These are phyloP conservation scores for Penicillium angulare DNA, from an alignment of 495 filamentous ascomycete species.

Conservation along the genomic window DNA sequence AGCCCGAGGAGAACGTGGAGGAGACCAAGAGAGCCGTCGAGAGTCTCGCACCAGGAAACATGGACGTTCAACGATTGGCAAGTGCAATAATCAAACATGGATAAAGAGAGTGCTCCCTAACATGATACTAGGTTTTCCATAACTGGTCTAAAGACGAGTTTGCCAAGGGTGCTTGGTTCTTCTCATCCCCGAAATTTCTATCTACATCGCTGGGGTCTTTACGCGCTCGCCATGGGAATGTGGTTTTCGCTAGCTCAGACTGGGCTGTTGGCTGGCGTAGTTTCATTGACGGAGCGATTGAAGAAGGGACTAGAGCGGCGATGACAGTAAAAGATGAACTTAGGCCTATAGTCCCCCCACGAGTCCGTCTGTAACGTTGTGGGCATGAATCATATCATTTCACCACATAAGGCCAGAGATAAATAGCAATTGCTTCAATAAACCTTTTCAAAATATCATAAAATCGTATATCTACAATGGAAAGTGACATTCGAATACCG, in stretches of 20 bases:
- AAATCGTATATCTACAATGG: too few species aligned
- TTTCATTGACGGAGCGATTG: slow-evolving; percentile 36
- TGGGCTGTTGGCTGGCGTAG: slow-evolving; percentile 34
- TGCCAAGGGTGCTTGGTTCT: slow-evolving; percentile 32
- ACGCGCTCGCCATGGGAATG: slow-evolving; percentile 21
- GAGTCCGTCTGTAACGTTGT: not conserved
- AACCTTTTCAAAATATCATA: too few species aligned
- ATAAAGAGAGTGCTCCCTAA: not conserved
- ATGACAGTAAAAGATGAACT: slow-evolving; percentile 18
- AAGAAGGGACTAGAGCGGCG: slow-evolving; percentile 25
- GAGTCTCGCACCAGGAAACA: slow-evolving; percentile 19
- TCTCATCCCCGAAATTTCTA: slow-evolving; percentile 11
- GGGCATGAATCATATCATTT: too few species aligned
- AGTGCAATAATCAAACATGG: not conserved
- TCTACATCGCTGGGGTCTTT: slow-evolving; percentile 22
- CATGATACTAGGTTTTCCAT: slow-evolving; percentile 20
- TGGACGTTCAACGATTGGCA: slow-evolving; percentile 21
- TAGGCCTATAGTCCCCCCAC: not conserved
- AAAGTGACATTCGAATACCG: too few species aligned
- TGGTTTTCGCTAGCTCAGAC: slow-evolving; percentile 29
- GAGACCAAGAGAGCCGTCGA: slow-evolving; percentile 18
- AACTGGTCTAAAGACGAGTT: slow-evolving; percentile 31
- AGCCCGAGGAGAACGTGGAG: slow-evolving; percentile 18
- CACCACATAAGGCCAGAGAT: too few species aligned
- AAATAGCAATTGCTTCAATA: too few species aligned